Percentiles rank a stretch among this genome's conserved stretches.
Conservation (phyloP, 2,329 filamentous ascomycete species). For the Neodidymelliopsis sp. region DNA sequence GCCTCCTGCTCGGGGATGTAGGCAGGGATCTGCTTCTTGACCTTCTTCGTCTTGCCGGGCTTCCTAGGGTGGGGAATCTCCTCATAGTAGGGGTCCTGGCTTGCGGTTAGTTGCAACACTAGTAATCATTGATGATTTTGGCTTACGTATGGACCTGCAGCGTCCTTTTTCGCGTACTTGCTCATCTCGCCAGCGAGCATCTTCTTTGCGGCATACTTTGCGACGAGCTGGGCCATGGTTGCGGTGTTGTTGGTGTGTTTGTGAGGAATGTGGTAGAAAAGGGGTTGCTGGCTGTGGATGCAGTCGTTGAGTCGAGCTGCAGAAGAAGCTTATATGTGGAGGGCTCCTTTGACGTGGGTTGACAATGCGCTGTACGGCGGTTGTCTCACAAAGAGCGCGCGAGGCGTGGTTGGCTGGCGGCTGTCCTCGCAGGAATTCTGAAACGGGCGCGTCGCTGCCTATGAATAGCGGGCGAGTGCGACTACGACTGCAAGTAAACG, state of each 20-base stretch:
- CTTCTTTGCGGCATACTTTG: slow-evolving; percentile 60
- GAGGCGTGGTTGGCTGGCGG: slow-evolving; percentile 44
- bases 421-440: slow-evolving; percentile 36
- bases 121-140: background rate
- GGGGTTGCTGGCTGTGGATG: slow-evolving; percentile 10
- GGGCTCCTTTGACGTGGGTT: slow-evolving; percentile 5
- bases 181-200: slow-evolving; percentile 57
- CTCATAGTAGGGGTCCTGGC: slow-evolving; percentile 89
- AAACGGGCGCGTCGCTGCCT: slow-evolving; percentile 51
- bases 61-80: slow-evolving; percentile 76
- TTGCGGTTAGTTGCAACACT: slow-evolving; percentile 10
- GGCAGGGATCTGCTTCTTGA: slow-evolving; percentile 82
- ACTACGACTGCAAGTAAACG: slow-evolving; percentile 27
- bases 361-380: slow-evolving; percentile 30
- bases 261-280: slow-evolving; percentile 7
- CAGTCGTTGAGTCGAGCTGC: slow-evolving; percentile 5
- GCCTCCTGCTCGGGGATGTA: slow-evolving; percentile 85
- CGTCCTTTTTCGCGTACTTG: slow-evolving; percentile 56
- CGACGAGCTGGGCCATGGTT: slow-evolving; percentile 56
- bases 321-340: slow-evolving; percentile 32
- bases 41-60: slow-evolving; percentile 79
- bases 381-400: slow-evolving; percentile 32
- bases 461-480: slow-evolving; percentile 44
- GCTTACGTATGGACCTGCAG: slow-evolving; percentile 52
- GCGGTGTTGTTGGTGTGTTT: slow-evolving; percentile 7